phyloP scores from a whole-genome alignment of 2,329 filamentous ascomycete species.

The Xylariaceae sp. region DNA sequence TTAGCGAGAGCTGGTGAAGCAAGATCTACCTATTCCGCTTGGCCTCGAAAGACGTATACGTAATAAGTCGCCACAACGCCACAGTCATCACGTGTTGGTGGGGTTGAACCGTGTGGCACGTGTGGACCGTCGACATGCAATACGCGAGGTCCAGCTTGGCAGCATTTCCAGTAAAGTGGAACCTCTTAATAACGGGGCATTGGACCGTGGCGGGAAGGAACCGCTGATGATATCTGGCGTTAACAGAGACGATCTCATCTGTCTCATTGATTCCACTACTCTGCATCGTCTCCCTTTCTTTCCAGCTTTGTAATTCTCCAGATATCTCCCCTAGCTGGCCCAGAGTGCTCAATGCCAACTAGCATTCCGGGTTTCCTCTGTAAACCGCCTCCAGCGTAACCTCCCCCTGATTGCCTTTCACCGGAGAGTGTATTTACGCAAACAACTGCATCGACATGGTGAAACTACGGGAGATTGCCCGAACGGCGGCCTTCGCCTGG shows the following conservation, averaged over 20 bases:
- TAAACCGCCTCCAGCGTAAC: constrained; percentile 9
- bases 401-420: constrained; percentile 26
- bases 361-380: constrained; percentile 23
- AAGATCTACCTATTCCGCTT: neutral
- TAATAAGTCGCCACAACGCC: neutral
- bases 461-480: constrained; percentile 89
- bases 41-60: neutral
- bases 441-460: constrained; percentile 60
- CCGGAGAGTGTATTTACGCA: constrained; percentile 15
- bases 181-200: constrained; percentile 15
- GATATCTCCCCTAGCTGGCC: constrained; percentile 28
- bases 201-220: constrained; percentile 6
- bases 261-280: constrained; percentile 2
- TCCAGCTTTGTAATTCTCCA: constrained; percentile 10
- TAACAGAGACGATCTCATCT: constrained; percentile 13
- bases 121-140: neutral
- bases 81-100: neutral
- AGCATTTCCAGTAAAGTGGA: neutral
- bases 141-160: neutral
- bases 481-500: constrained; percentile 97
- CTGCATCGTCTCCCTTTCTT: constrained; percentile 10
- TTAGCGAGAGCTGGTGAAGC: neutral
- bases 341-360: constrained; percentile 33
- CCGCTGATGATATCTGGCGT: constrained; percentile 22
- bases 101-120: neutral